Conservation (phyloP, 768 basidiomycete genomes). For the Pisolithus marmoratus region DNA sequence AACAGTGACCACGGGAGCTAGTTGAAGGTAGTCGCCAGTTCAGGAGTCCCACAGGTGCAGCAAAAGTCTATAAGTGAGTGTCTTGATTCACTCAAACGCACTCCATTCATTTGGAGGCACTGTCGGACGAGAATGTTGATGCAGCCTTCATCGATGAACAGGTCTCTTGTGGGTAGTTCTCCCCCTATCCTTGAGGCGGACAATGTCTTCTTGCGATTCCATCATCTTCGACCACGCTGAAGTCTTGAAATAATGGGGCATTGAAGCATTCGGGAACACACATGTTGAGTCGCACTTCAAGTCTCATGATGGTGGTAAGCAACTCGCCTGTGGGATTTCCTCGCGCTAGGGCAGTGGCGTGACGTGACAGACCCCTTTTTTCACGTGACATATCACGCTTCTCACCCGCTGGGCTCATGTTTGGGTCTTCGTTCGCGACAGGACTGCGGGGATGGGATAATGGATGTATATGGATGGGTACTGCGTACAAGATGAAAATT, state of each 20-base stretch:
- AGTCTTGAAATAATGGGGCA: background rate
- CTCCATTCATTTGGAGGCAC: background rate
- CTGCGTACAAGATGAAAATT: background rate
- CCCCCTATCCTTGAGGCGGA: background rate
- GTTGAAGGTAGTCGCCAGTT: too few relatives aligned
- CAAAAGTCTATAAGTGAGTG: conserved; percentile 5
- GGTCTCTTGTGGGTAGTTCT: background rate
- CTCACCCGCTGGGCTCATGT: background rate
- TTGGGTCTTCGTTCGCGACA: background rate
- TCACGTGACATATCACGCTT: background rate
- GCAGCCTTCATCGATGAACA: background rate
- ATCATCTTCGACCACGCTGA: conserved; percentile 3
- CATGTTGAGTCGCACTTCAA: conserved; percentile 5
- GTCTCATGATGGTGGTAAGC: conserved; percentile 7
- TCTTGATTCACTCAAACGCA: conserved; percentile 8
- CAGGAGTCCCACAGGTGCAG: background rate
- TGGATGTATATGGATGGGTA: background rate
- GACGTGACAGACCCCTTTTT: conserved; percentile 9
- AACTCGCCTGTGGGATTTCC: conserved; percentile 7
- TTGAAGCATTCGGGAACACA: conserved; percentile 8
- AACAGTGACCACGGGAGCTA: too few relatives aligned
- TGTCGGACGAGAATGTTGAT: background rate
- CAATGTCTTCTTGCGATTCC: background rate
- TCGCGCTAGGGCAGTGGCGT: background rate
- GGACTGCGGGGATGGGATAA: background rate